Evolutionary conservation across 805 yeast genomes (phyloP), one percentile per base, ranked within the genome.

Genomic region (Saturnispora bothae): DNA sequence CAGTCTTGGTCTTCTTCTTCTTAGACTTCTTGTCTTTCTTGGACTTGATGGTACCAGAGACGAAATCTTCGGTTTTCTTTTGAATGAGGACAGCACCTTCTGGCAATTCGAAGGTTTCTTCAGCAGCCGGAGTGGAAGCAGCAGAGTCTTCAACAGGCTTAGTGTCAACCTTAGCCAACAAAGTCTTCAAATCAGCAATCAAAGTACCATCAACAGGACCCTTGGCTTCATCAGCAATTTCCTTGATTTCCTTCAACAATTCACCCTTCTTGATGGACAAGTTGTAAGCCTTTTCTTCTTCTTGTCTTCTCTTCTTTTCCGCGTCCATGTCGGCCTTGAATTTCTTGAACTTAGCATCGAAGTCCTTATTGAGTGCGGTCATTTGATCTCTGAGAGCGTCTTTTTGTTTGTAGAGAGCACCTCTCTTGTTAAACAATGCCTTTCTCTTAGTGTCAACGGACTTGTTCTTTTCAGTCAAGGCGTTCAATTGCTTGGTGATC

Each of bases 131-230:
- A 30, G 45, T 36, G 14, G 36, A 33, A 20, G 39, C 33, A 6
- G 15, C 5, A 8, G 29, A 28, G 45, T 28, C 31, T 28, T 14
- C 48, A 61, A 73, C 77, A 33, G 78, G 55, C n/a, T n/a, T n/a
- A 48, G 94, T 92, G 55, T 86, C 95, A 50, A 92, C 83, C 61
- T 73, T 73, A 27, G 64, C 54, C 56, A 88, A 68, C 56, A 86
- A 68, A 39, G 71, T 65, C 60, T 86, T 83, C 52, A 92, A 82
- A 45, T 79, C 66, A 48, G 69, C 69, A 51, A 89, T 79, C 63
- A 92, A 95, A 32, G 64, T 64, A 42, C 79, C 74, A 63, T 81
- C 88, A 20, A 96, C 97, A 21, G 97, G 95, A 49, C 63, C 63
- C 31, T 62, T 60, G 33, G 86, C 86, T 45, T 76, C 82, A 37